A percentile compares a stretch with the other conserved stretches of the same genome.
These are phyloP conservation scores for Maudiozyma turicensis DNA, from an alignment of 805 yeast species.

Conservation along the genomic window DNA sequence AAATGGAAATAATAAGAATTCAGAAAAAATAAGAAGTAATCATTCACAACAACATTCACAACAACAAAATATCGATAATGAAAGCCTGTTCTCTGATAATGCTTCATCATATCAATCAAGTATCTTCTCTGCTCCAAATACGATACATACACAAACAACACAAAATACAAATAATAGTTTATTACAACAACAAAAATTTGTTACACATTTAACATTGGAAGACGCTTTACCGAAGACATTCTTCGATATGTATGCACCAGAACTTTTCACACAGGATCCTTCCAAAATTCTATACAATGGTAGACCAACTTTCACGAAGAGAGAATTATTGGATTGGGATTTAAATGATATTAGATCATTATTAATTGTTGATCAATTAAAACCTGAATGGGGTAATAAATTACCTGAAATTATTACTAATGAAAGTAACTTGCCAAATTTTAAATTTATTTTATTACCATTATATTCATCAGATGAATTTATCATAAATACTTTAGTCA, in stretches of 20 bases:
- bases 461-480: constrained; percentile 39
- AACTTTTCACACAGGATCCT: constrained; percentile 36
- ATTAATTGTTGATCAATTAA: constrained; percentile 40
- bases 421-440: constrained; percentile 27
- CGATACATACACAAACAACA: constrained; percentile 12
- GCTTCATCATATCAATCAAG: constrained; percentile 21
- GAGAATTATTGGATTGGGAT: constrained; percentile 62
- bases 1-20: background rate
- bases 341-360: constrained; percentile 59
- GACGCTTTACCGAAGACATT: constrained; percentile 46
- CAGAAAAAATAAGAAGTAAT: background rate
- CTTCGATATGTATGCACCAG: constrained; percentile 49
- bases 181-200: constrained; percentile 7
- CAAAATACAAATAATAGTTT: constrained; percentile 6
- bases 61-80: background rate
- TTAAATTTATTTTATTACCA: constrained; percentile 44
- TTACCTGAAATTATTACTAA: constrained; percentile 35
- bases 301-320: constrained; percentile 51
- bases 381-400: constrained; percentile 47
- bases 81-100: constrained; percentile 14
- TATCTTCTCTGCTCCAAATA: constrained; percentile 22
- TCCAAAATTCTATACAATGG: constrained; percentile 39
- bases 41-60: background rate
- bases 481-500: constrained; percentile 40
- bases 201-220: constrained; percentile 29